phyloP scores from a whole-genome alignment of 2,329 filamentous ascomycete genomes.

The Colletotrichum plurivorum region DNA sequence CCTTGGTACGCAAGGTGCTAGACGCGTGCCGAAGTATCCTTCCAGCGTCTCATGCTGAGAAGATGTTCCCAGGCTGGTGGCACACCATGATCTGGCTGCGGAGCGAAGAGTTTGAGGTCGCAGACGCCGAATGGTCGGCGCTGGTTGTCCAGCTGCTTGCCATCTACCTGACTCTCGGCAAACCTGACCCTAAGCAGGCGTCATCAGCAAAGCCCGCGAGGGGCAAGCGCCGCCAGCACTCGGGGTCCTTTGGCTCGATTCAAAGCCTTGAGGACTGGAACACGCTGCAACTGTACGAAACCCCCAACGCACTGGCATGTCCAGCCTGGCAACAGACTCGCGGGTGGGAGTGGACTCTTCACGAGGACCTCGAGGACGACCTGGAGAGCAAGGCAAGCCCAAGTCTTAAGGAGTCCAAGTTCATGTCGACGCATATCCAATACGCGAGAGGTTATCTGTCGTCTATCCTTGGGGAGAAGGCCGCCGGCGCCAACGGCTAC shows the following conservation, averaged over 20 bases:
- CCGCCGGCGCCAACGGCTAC: conserved; percentile 69
- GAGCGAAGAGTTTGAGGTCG: conserved; percentile 59
- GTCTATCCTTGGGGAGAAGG: conserved; percentile 69
- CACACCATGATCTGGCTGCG: conserved; percentile 79
- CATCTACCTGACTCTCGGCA: conserved; percentile 72
- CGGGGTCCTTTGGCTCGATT: conserved; percentile 53
- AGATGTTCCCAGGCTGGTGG: conserved; percentile 79
- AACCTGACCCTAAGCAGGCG: conserved; percentile 48
- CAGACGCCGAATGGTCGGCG: conserved; percentile 78
- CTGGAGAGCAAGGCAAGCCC: conserved; percentile 48
- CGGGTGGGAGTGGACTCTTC: conserved; percentile 81
- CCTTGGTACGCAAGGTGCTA: conserved; percentile 73
- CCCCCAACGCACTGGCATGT: conserved; percentile 62
- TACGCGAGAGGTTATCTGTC: conserved; percentile 77
- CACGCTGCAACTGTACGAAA: conserved; percentile 61
- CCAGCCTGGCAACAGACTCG: conserved; percentile 72
- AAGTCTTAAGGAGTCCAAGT: conserved; percentile 50
- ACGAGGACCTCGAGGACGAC: conserved; percentile 61
- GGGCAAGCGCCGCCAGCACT: conserved; percentile 50
- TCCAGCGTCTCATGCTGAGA: conserved; percentile 70
- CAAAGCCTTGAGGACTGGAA: conserved; percentile 62
- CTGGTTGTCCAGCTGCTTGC: conserved; percentile 74
- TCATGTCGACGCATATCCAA: conserved; percentile 66
- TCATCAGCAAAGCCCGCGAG: conserved; percentile 36
- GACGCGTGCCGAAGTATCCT: conserved; percentile 75